Evolutionary conservation across 2,329 filamentous ascomycete genomes (phyloP), one percentile per base, ranked within the genome.

Genomic region (Westerdykella sp.): DNA sequence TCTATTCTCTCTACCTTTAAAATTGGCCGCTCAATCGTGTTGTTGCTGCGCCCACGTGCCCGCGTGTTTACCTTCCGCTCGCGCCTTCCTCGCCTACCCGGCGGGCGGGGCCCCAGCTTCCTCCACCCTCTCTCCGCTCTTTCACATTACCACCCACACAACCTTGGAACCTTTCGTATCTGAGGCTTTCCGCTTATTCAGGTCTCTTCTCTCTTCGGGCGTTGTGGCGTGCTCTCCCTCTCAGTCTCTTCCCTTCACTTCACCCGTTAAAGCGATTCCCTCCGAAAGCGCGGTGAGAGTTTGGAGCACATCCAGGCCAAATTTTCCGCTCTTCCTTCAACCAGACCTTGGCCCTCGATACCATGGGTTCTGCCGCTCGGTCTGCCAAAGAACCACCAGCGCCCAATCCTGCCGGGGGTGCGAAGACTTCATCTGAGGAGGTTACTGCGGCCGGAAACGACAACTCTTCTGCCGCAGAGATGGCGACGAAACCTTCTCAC

Each of bases 101-200:
- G 9, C 9, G 4, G 4, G 9, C 9, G 25, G 9, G 25, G 25
- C 25, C 25, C 25, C 34, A 15, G 6, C 39, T 25, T 37, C 44
- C 31, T 15, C 28, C 44, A 21, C 40, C 15, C 39, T 46, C 44
- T 47, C 41, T 40, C 37, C 32, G 14, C 41, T 32, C 21, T 18
- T 15, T 28, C 28, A 31, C 39, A 12, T n/a, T 34, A n/a, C 36
- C n/a, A 15, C 36, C 9, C 22, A 3, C n/a, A 9, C 6, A 5
- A 18, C 18, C 15, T 14, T 37, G n/a, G n/a, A 34, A 34, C 23
- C 16, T 46, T 47, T 16, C 42, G 39, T 42, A 44, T 43, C 36
- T 37, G 10, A 34, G 25, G 7, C 15, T 28, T 38, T 25, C 34
- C 22, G 10, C 43, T 18, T 39, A 22, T 12, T 18, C 36, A 16